Evolutionary conservation across 345 rosid genomes (phyloP).

Genomic region (Punica granatum): DNA sequence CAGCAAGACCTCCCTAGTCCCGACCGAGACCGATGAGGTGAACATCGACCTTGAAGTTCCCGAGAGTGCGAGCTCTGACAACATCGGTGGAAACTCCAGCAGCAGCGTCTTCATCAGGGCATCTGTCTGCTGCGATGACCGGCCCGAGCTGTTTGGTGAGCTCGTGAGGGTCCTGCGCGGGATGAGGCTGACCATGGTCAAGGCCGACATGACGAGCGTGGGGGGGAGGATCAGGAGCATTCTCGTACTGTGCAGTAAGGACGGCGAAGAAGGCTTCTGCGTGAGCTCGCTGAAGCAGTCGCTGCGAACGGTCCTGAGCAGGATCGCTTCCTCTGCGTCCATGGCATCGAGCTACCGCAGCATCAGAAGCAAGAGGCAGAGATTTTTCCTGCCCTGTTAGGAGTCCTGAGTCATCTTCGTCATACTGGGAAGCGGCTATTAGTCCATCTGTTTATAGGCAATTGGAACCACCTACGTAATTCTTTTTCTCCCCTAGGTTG

Average conservation of each 20-base stretch:
- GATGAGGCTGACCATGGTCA: slow-evolving; percentile 39
- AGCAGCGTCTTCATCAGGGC: slow-evolving; percentile 35
- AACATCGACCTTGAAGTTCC: slow-evolving; percentile 36
- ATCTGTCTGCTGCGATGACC: slow-evolving; percentile 73
- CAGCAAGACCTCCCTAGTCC: slow-evolving; percentile 35
- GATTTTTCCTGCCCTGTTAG: slow-evolving; percentile 62
- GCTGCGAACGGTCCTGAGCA: slow-evolving; percentile 30
- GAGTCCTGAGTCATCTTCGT: slow-evolving; percentile 15
- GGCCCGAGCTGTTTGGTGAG: slow-evolving; percentile 68
- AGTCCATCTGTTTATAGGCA: background rate
- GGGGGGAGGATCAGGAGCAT: slow-evolving; percentile 72
- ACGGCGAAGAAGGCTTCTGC: slow-evolving; percentile 19
- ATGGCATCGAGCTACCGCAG: slow-evolving; percentile 37
- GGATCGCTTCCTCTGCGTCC: slow-evolving; percentile 26
- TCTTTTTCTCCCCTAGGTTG: no score
- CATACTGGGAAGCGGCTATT: background rate
- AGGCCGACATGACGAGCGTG: slow-evolving; percentile 53
- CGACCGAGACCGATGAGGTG: slow-evolving; percentile 70
- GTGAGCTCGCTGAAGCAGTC: slow-evolving; percentile 36
- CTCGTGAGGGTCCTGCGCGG: slow-evolving; percentile 43
- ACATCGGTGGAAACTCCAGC: background rate
- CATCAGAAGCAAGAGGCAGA: slow-evolving; percentile 82
- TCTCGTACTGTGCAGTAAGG: slow-evolving; percentile 38
- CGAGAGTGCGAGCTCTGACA: slow-evolving; percentile 8
- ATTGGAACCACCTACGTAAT: no score